Evolutionary conservation across 331 rosid species (phyloP).

Genomic region (Malus hybrid): DNA sequence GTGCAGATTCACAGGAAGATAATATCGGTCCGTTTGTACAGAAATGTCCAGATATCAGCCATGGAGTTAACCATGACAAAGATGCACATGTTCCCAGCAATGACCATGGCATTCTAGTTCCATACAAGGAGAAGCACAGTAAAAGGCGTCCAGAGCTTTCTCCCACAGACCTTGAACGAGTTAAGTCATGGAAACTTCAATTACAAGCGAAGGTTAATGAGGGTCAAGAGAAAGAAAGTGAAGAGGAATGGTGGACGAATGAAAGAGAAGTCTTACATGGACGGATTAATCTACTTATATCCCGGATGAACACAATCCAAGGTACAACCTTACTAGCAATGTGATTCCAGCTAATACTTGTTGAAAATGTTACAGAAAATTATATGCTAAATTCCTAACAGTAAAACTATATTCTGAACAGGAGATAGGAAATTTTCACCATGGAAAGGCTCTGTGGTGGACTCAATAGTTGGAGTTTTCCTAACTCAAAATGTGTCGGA

Average conservation of each 20-base stretch:
- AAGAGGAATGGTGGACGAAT: constrained; percentile 57
- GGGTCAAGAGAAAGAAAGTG: constrained; percentile 43
- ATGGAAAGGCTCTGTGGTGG: constrained; percentile 92
- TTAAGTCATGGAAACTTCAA: constrained; percentile 43
- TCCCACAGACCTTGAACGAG: constrained; percentile 7
- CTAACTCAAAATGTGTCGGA: constrained; percentile 90
- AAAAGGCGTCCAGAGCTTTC: background rate
- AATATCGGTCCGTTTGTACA: background rate
- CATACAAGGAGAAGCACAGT: constrained; percentile 17
- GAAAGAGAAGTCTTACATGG: constrained; percentile 59
- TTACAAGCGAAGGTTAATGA: constrained; percentile 1
- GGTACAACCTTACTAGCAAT: constrained; percentile 29
- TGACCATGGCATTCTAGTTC: background rate
- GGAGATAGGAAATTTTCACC: constrained; percentile 75
- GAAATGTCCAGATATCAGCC: background rate
- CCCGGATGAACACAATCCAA: constrained; percentile 68
- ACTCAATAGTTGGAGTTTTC: constrained; percentile 82
- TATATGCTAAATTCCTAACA: background rate
- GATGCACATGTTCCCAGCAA: constrained; percentile 8
- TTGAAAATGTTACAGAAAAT: background rate
- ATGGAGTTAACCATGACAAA: background rate
- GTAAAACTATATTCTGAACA: constrained; percentile 22
- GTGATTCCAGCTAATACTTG: background rate
- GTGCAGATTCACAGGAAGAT: background rate
- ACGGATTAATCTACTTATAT: constrained; percentile 56